Base-by-base conservation (phyloP, 2,329 filamentous ascomycete genomes). In the Aspergillus terreus region DNA sequence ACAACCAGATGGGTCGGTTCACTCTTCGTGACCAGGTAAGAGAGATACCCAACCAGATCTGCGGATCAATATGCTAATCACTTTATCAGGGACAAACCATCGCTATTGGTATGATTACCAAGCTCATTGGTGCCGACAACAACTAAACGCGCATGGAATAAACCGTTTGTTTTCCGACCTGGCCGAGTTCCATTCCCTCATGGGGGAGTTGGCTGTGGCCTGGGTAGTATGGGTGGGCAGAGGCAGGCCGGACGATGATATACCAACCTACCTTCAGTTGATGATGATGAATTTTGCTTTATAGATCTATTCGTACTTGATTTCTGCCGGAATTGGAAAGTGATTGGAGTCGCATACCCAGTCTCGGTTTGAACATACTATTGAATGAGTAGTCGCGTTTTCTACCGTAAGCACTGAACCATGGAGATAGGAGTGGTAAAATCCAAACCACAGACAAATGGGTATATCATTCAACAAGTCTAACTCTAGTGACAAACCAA, bases 61-160 rank as follows among this genome's bases (percentile, higher is more conserved):
- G 46, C 58, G 53, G 54, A 21, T 68, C 62, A 19, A 12, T 23
- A 53, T 50, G 50, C 53, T 68, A 47, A 63, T 32, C 58, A 47
- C 17, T 12, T 61, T 57, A 68, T 49, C 67, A 97, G 86, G 94
- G 94, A 64, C 92, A 97, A 88, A 99, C 94, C 0, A 96, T 99
- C 77, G 94, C 94, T 51, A 99, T 99, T 76, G 94, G 94, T 67
- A 99, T 99, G 83, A 95, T 99, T 71, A 96, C 90, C 54, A 96
- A 92, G 81, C 82, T 99, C 55, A 83, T 88, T 61, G 47, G 48
- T 27, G 21, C 59, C 17, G 63, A 67, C 30, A 50, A 56, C 21
- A 58, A 62, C 25, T 58, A 61, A 53, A 50, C 25, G 53, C 33
- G 43, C 58, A 58, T 53, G 41, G 46, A 17, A 17, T 44, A 27